These are phyloP conservation scores for Scopulariopsis brevicaulis DNA, from an alignment of 2,329 filamentous ascomycete species.

Conservation along the genomic window DNA sequence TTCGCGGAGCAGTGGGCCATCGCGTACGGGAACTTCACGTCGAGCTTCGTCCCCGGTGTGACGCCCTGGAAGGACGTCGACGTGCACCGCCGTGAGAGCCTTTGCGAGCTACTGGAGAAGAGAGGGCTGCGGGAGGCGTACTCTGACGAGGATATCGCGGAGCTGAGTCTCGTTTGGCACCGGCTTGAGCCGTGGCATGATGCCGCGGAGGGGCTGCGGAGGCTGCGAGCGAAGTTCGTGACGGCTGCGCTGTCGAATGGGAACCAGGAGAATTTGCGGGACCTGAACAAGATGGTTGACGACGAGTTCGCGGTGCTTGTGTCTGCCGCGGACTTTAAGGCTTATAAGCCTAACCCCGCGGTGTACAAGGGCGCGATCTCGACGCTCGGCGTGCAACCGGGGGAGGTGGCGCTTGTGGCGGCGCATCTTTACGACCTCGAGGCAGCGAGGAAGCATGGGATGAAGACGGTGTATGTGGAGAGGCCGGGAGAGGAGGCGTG, in stretches of 20 bases:
- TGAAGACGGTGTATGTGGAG: conserved; percentile 66
- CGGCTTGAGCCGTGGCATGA: conserved; percentile 60
- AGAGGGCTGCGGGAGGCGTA: conserved; percentile 45
- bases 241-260: conserved; percentile 67
- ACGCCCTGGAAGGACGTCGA: conserved; percentile 58
- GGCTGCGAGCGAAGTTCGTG: conserved; percentile 38
- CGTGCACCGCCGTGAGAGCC: conserved; percentile 54
- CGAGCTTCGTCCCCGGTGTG: conserved; percentile 31
- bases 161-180: conserved; percentile 62
- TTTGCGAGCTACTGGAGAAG: conserved; percentile 41
- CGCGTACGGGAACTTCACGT: conserved; percentile 51
- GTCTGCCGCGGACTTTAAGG: conserved; percentile 58
- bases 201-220: conserved; percentile 39
- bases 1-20: conserved; percentile 64
- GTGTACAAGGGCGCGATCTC: conserved; percentile 59
- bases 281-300: conserved; percentile 45
- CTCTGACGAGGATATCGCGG: conserved; percentile 47
- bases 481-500: conserved; percentile 54
- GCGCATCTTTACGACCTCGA: conserved; percentile 61
- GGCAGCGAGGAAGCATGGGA: conserved; percentile 51
- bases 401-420: conserved; percentile 65
- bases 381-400: conserved; percentile 41
- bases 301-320: conserved; percentile 53
- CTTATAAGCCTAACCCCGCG: conserved; percentile 61
- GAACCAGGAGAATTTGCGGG: conserved; percentile 53